phyloP scores from a whole-genome alignment of 306 rosid species.

The Arachis hypogaea region DNA sequence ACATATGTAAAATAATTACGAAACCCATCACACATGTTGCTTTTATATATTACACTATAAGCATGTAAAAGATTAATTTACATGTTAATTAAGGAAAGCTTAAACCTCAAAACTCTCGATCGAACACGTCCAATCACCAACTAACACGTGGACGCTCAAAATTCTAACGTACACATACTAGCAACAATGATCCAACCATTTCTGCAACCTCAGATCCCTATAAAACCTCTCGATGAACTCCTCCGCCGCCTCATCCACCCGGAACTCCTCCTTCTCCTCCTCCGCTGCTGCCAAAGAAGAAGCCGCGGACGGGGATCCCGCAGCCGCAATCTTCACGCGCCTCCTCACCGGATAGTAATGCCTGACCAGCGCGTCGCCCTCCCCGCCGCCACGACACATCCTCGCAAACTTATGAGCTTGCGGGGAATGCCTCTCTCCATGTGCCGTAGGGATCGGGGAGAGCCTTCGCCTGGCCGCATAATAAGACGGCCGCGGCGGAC shows the following conservation, averaged over 20 bases:
- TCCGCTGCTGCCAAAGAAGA: constrained; percentile 4
- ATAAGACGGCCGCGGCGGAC: constrained; percentile 44
- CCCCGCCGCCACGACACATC: constrained; percentile 36
- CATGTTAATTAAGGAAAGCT: neutral
- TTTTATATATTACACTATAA: neutral
- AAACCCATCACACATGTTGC: neutral
- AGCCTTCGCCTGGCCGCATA: constrained; percentile 27
- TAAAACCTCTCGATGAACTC: constrained; percentile 81
- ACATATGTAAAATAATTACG: neutral
- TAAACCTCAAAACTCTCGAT: neutral
- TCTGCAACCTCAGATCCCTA: constrained; percentile 66
- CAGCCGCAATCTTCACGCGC: constrained; percentile 37
- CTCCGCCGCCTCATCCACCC: constrained; percentile 84
- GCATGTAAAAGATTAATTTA: neutral
- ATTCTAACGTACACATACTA: neutral
- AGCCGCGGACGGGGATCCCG: neutral
- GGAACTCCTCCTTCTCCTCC: constrained; percentile 34
- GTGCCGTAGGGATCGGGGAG: constrained; percentile 25
- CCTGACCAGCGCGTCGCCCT: constrained; percentile 6
- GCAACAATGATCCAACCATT: constrained; percentile 52
- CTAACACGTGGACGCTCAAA: neutral
- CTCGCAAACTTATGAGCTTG: neutral
- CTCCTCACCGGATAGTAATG: neutral
- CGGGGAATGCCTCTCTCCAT: neutral
- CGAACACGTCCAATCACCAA: neutral